These are phyloP conservation scores for Skeletonema potamos DNA, from an alignment of 108 stramenopile genomes.

Conservation along the genomic window DNA sequence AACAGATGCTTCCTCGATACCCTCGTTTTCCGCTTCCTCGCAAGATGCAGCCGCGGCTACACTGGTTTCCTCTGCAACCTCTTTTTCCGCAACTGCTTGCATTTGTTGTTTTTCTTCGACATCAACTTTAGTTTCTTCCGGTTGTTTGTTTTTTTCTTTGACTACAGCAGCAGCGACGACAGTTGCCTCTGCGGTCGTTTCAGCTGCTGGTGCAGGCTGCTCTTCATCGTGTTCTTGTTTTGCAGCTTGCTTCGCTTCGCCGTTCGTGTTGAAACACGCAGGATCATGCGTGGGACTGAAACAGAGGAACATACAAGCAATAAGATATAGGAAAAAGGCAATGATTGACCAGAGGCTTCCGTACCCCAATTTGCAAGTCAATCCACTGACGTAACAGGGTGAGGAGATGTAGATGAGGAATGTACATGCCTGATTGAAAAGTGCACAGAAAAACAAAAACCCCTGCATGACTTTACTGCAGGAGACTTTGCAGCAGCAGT, in stretches of 20 bases:
- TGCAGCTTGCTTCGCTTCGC: background rate
- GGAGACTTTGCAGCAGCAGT: constrained; percentile 6
- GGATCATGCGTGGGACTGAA: constrained; percentile 8
- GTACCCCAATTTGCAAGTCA: background rate
- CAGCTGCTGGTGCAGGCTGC: background rate
- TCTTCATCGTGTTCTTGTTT: background rate
- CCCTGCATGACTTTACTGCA: constrained; percentile 7
- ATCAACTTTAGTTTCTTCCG: background rate
- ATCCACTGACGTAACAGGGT: background rate
- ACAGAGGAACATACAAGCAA: background rate
- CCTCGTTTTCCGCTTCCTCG: background rate
- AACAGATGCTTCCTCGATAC: background rate
- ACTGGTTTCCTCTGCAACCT: background rate
- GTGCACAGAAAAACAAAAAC: background rate
- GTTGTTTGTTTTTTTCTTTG: background rate
- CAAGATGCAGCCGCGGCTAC: background rate
- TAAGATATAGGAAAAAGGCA: background rate
- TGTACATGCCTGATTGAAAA: background rate
- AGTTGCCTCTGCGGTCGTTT: background rate
- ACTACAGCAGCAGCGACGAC: background rate
- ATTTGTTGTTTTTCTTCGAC: no score
- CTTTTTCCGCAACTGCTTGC: background rate
- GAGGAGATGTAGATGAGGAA: background rate
- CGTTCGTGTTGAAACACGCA: background rate
- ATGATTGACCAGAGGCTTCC: background rate